Conservation (phyloP, 495 filamentous ascomycete genomes). For the Amniculicola lignicola region DNA sequence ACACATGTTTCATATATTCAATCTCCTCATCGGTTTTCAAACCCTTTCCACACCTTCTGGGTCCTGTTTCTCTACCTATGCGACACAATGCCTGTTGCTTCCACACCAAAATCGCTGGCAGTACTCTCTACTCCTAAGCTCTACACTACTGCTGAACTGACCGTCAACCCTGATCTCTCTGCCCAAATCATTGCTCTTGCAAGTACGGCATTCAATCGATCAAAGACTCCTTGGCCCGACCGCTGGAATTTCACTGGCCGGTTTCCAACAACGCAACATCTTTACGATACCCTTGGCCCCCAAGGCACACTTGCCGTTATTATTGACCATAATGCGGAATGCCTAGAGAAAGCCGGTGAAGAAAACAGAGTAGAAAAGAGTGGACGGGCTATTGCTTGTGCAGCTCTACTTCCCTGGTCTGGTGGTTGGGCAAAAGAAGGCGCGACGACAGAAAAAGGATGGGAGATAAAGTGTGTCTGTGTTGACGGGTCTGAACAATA, state of each 20-base stretch:
- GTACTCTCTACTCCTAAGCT: not conserved
- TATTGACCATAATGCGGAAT: not conserved
- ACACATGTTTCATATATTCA: not conserved
- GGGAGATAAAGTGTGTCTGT: conserved; percentile 5
- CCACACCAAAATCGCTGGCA: not conserved
- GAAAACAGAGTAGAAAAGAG: not conserved
- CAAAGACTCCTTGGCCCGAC: not conserved
- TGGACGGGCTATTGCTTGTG: not conserved
- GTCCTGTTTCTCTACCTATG: not conserved
- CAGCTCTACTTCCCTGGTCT: not conserved
- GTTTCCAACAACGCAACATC: not conserved
- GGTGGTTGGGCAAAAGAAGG: not conserved
- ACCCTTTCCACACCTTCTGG: not conserved
- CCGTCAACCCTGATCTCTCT: not conserved
- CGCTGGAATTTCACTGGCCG: not conserved
- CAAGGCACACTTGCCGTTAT: not conserved
- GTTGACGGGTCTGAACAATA: not conserved
- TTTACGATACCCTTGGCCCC: not conserved
- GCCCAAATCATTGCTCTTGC: not conserved
- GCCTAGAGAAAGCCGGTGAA: not conserved
- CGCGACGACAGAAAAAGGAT: not conserved
- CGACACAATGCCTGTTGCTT: not conserved
- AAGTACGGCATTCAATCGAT: not conserved
- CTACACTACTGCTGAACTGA: not conserved
- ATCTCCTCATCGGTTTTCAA: not conserved